Evolutionary conservation across 1,139 yeast genomes (phyloP).

Genomic region (Yamadazyma membranifaciens): DNA sequence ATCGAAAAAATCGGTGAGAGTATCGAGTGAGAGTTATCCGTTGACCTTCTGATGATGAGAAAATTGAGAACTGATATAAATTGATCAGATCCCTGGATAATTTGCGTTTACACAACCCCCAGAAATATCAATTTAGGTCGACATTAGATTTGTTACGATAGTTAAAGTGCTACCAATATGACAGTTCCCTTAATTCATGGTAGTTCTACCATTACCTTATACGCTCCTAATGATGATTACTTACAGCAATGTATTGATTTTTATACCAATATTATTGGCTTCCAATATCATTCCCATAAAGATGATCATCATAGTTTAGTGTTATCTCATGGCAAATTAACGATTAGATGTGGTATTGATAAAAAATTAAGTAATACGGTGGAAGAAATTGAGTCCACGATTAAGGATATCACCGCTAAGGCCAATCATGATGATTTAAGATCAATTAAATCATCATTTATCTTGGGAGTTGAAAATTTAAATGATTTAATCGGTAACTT

Average conservation of each 20-base stretch:
- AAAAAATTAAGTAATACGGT: constrained; percentile 25
- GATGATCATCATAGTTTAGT: constrained; percentile 27
- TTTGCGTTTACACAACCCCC: not conserved
- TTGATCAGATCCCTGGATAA: constrained; percentile 1
- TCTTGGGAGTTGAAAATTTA: constrained; percentile 36
- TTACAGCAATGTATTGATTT: constrained; percentile 42
- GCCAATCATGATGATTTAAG: constrained; percentile 49
- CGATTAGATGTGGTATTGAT: constrained; percentile 27
- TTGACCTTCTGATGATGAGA: constrained; percentile 8
- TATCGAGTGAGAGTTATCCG: constrained; percentile 6
- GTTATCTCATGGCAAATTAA: constrained; percentile 29
- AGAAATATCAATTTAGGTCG: not conserved
- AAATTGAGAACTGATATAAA: constrained; percentile 2
- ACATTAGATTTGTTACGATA: not conserved
- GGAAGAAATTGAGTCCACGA: constrained; percentile 25
- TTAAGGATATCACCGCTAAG: constrained; percentile 23
- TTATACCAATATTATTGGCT: constrained; percentile 46
- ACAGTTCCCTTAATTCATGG: constrained; percentile 50
- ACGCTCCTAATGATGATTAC: constrained; percentile 37
- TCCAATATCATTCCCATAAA: constrained; percentile 28
- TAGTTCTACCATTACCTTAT: constrained; percentile 43
- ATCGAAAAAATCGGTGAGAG: too few species aligned
- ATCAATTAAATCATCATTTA: constrained; percentile 40
- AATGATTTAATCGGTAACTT: constrained; percentile 34
- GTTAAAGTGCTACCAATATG: constrained; percentile 13